phyloP scores from a whole-genome alignment of 2,329 filamentous ascomycete genomes.

The Didymellaceae sp. region DNA sequence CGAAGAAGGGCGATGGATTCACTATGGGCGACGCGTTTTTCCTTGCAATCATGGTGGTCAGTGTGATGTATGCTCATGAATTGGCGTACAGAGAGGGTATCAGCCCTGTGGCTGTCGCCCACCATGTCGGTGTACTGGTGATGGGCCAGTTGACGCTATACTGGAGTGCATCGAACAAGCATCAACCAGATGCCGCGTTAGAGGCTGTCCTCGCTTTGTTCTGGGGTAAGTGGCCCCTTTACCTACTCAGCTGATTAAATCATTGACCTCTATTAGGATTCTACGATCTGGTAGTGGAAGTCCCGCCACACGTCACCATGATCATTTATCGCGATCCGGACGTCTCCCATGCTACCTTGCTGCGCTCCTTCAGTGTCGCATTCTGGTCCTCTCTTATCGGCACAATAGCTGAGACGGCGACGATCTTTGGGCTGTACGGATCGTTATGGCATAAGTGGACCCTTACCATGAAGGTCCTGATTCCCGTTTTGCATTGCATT shows the following conservation, averaged over 20 bases:
- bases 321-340: slow-evolving; percentile 15
- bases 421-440: slow-evolving; percentile 11
- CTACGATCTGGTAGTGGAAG: slow-evolving; percentile 17
- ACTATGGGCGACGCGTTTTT: slow-evolving; percentile 16
- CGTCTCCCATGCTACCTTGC: slow-evolving; percentile 1
- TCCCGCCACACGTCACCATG: slow-evolving; percentile 15
- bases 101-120: slow-evolving; percentile 13
- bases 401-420: slow-evolving; percentile 13
- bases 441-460: slow-evolving; percentile 11
- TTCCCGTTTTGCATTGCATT: slow-evolving; percentile 12
- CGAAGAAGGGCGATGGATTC: not conserved
- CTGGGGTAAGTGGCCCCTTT: slow-evolving; percentile 3
- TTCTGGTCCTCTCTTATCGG: slow-evolving; percentile 15
- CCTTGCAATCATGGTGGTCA: slow-evolving; percentile 15
- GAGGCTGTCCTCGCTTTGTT: slow-evolving; percentile 11
- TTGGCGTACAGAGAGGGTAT: slow-evolving; percentile 11
- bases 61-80: slow-evolving; percentile 17
- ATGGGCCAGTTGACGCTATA: slow-evolving; percentile 18
- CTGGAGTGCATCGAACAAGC: slow-evolving; percentile 12
- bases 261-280: not conserved
- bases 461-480: slow-evolving; percentile 14
- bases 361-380: slow-evolving; percentile 7
- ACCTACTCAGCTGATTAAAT: no score
- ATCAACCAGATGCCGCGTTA: slow-evolving; percentile 7
- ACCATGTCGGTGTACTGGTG: slow-evolving; percentile 15